These are phyloP conservation scores for Rutstroemia sp. DNA, from an alignment of 2,329 filamentous ascomycete species.

Conservation along the genomic window DNA sequence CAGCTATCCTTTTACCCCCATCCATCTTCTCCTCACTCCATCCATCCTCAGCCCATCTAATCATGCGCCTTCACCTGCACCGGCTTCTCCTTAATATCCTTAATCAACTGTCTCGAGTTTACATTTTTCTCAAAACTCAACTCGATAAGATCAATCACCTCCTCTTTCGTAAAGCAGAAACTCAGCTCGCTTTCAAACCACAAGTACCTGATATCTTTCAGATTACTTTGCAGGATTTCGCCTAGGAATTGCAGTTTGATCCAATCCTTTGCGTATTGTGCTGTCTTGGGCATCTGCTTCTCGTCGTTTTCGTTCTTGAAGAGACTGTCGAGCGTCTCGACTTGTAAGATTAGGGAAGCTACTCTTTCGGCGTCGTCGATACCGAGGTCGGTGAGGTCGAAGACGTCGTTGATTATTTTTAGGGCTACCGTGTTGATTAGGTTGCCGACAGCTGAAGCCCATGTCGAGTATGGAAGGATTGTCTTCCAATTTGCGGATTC, in stretches of 20 bases:
- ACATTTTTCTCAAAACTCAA: constrained; percentile 58
- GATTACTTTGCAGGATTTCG: constrained; percentile 58
- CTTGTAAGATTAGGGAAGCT: constrained; percentile 47
- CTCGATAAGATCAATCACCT: constrained; percentile 55
- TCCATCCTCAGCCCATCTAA: no score
- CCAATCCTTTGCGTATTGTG: constrained; percentile 55
- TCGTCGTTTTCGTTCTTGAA: background rate
- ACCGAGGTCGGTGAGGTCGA: constrained; percentile 53
- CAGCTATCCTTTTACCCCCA: no score
- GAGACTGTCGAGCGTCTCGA: constrained; percentile 47
- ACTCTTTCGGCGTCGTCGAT: constrained; percentile 58
- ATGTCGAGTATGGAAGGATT: constrained; percentile 53
- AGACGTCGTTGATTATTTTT: constrained; percentile 56
- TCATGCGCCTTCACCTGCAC: background rate
- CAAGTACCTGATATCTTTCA: constrained; percentile 54
- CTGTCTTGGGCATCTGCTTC: constrained; percentile 40
- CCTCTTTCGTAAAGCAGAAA: constrained; percentile 51
- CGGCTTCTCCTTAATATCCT: constrained; percentile 44
- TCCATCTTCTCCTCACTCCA: no score
- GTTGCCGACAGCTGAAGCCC: constrained; percentile 55
- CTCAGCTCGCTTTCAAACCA: constrained; percentile 62
- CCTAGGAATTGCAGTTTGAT: constrained; percentile 56
- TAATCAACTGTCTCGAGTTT: constrained; percentile 47
- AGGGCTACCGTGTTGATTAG: constrained; percentile 50
- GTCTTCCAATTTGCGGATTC: constrained; percentile 49